Evolutionary conservation across 768 basidiomycete genomes (phyloP).

Genomic region (Sistotremastrum niveocremeum): DNA sequence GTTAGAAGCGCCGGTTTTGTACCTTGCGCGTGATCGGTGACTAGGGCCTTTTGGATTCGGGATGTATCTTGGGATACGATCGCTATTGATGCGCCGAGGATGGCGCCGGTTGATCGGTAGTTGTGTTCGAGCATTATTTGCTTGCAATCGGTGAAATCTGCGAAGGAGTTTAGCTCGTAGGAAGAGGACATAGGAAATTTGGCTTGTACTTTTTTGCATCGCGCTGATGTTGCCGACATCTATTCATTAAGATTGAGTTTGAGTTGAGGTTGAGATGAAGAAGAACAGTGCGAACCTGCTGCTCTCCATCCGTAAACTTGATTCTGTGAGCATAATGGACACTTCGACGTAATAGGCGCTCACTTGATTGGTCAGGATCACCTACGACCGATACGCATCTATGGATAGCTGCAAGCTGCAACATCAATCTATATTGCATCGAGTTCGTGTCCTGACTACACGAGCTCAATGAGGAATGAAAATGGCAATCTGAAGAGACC

Average conservation of each 20-base stretch:
- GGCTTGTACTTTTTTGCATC: conserved; percentile 47
- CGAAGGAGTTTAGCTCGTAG: background rate
- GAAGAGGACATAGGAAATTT: background rate
- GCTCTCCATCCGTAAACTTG: conserved; percentile 79
- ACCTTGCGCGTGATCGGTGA: conserved; percentile 53
- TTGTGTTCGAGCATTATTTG: conserved; percentile 76
- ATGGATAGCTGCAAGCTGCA: conserved; percentile 37
- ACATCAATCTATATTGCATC: conserved; percentile 73
- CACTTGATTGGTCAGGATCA: conserved; percentile 84
- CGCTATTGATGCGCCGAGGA: conserved; percentile 57
- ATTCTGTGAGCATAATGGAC: background rate
- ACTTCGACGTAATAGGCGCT: conserved; percentile 2
- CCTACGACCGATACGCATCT: conserved; percentile 69
- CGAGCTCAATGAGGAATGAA: background rate
- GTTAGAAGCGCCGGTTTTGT: conserved; percentile 41
- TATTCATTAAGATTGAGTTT: background rate
- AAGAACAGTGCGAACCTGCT: conserved; percentile 20
- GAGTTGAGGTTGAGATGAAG: background rate
- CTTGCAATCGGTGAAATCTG: conserved; percentile 51
- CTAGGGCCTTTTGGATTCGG: conserved; percentile 62
- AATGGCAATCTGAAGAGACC: background rate
- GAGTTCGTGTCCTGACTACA: conserved; percentile 66
- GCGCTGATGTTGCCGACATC: conserved; percentile 60
- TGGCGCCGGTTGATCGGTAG: conserved; percentile 72
- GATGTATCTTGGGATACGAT: conserved; percentile 67